Conservation (phyloP, 2,329 filamentous ascomycete species). For the Paraconiothyrium sp. region DNA sequence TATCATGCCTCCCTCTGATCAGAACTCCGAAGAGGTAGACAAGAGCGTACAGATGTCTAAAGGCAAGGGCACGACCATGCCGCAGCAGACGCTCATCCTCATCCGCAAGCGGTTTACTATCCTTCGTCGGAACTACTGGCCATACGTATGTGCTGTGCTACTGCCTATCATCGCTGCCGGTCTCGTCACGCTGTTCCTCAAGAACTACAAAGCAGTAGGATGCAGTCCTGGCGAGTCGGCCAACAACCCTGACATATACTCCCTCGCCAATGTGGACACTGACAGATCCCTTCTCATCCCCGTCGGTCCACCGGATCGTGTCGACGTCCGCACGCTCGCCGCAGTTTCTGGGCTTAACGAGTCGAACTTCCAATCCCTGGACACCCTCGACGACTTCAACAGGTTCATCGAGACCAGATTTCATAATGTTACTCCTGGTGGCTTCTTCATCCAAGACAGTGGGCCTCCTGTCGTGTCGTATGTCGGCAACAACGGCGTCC, state of each 20-base stretch:
- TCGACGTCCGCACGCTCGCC: constrained; percentile 44
- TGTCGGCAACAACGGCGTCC: constrained; percentile 70
- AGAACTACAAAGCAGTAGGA: constrained; percentile 62
- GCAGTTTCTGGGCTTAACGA: constrained; percentile 34
- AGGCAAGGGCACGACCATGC: constrained; percentile 74
- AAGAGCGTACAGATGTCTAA: constrained; percentile 64
- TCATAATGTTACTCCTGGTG: constrained; percentile 77
- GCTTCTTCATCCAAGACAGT: constrained; percentile 76
- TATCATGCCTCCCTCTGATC: constrained; percentile 33
- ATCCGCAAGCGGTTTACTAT: constrained; percentile 82
- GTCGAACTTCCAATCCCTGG: constrained; percentile 61
- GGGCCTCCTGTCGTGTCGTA: constrained; percentile 74
- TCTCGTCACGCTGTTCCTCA: constrained; percentile 79
- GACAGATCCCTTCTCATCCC: constrained; percentile 45
- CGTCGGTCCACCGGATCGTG: constrained; percentile 49
- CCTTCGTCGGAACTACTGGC: constrained; percentile 79
- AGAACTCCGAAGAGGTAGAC: constrained; percentile 36
- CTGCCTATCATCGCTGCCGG: constrained; percentile 83
- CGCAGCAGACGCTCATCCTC: constrained; percentile 75
- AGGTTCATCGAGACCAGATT: constrained; percentile 70
- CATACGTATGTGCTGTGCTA: constrained; percentile 76
- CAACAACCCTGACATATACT: constrained; percentile 43
- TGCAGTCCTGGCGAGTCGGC: constrained; percentile 53
- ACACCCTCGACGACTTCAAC: constrained; percentile 75
- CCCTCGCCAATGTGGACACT: constrained; percentile 34